Evolutionary conservation across 2,329 filamentous ascomycete species (phyloP).

Genomic region (Penicillium vulpinum): DNA sequence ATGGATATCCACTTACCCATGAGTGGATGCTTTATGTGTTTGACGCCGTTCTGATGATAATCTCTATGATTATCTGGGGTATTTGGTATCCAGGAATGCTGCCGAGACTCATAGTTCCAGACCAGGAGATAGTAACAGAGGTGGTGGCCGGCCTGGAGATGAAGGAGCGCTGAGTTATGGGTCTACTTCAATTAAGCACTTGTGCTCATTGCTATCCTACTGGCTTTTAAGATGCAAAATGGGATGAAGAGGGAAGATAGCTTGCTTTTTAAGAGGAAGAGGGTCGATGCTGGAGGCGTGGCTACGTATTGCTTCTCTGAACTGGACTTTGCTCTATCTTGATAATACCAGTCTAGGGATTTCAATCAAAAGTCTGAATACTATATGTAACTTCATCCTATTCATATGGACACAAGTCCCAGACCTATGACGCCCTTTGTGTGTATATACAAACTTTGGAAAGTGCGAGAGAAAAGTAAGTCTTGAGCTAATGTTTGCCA

Average conservation of each 20-base stretch:
- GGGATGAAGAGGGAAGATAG: too few relatives aligned
- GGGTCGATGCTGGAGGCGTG: too few relatives aligned
- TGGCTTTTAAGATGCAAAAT: not conserved
- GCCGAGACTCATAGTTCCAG: not conserved
- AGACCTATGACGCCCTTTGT: not conserved
- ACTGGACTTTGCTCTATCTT: not conserved
- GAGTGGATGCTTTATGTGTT: constrained; percentile 50
- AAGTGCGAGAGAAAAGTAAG: not conserved
- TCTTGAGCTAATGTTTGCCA: not conserved
- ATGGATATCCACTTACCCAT: constrained; percentile 44
- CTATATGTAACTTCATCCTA: not conserved
- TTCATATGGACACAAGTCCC: not conserved
- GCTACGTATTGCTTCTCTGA: not conserved
- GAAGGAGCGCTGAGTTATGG: not conserved
- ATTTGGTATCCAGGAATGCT: constrained; percentile 11
- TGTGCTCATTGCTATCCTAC: not conserved
- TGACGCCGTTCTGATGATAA: constrained; percentile 43
- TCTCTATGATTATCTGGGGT: constrained; percentile 15
- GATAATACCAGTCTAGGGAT: not conserved
- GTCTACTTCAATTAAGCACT: not conserved
- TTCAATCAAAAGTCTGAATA: not conserved
- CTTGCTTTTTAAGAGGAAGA: too few relatives aligned
- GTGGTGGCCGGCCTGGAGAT: not conserved
- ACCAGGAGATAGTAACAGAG: not conserved
- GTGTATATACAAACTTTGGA: not conserved